phyloP scores from a whole-genome alignment of 768 basidiomycete species.

The Sporobolomyces pararoseus region DNA sequence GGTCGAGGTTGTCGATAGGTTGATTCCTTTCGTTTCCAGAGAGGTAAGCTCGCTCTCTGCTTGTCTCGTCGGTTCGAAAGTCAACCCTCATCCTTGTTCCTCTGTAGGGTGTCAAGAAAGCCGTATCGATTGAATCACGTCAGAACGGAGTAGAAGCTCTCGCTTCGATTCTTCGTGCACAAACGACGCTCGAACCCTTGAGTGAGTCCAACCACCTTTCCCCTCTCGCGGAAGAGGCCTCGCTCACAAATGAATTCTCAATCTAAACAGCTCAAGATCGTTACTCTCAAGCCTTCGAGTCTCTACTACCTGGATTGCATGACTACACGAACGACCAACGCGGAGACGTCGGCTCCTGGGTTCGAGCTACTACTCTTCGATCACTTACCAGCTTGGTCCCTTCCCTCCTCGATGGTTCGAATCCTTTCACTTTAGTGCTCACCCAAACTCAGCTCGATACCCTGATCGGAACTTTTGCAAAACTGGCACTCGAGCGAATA shows the following conservation, averaged over 20 bases:
- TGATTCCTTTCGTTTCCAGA: neutral
- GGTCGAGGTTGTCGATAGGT: neutral
- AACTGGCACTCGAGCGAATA: slow-evolving; percentile 83
- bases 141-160: slow-evolving; percentile 38
- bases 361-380: slow-evolving; percentile 71
- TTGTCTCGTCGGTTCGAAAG: neutral
- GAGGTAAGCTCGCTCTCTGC: neutral
- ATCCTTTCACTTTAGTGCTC: slow-evolving; percentile 44
- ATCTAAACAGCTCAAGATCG: neutral
- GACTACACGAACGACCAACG: slow-evolving; percentile 93
- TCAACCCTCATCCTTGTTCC: neutral
- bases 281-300: slow-evolving; percentile 50
- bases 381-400: slow-evolving; percentile 60
- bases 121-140: slow-evolving; percentile 15
- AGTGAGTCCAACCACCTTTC: neutral
- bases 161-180: neutral
- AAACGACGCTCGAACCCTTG: neutral
- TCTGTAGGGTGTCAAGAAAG: neutral
- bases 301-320: slow-evolving; percentile 63
- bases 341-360: slow-evolving; percentile 95
- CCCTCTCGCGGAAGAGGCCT: too few species aligned
- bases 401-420: slow-evolving; percentile 55
- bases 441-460: slow-evolving; percentile 49
- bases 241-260: neutral
- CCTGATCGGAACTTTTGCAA: slow-evolving; percentile 66